These are phyloP conservation scores for Umbellularia californica DNA, from an alignment of 164 flowering plant genomes.

Conservation along the genomic window DNA sequence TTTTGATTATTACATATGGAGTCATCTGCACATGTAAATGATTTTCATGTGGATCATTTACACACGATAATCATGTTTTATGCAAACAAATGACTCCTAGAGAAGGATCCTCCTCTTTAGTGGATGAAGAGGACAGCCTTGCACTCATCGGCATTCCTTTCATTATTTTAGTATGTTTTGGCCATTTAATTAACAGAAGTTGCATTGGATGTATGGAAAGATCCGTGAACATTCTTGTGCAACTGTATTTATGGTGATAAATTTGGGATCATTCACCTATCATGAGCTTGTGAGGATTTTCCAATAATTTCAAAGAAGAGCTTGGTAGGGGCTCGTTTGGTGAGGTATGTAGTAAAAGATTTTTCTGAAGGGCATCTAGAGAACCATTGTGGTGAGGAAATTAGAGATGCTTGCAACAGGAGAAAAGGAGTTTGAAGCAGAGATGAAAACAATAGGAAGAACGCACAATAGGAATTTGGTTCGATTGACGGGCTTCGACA, in stretches of 20 bases:
- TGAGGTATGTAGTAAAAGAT: conserved; percentile 11
- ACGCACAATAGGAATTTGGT: conserved; percentile 28
- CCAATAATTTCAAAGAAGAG: conserved; percentile 19
- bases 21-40: no score
- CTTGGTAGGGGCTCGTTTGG: conserved; percentile 21
- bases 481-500: conserved; percentile 17
- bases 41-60: no score
- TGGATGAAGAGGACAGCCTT: background rate
- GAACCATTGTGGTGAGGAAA: conserved; percentile 14
- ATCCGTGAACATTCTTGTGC: background rate
- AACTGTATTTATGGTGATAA: background rate
- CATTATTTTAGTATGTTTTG: conserved; percentile 6
- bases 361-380: background rate
- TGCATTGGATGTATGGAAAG: background rate
- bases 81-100: no score
- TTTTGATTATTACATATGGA: no score
- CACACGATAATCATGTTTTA: no score
- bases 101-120: no score
- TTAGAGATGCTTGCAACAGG: conserved; percentile 18
- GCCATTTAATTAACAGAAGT: background rate
- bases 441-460: conserved; percentile 14
- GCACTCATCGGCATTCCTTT: conserved; percentile 7
- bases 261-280: conserved; percentile 14
- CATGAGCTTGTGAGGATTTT: conserved; percentile 18
- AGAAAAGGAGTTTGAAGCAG: conserved; percentile 18